Evolutionary conservation across 2,329 filamentous ascomycete species (phyloP).

Genomic region (Xylaria sp.): DNA sequence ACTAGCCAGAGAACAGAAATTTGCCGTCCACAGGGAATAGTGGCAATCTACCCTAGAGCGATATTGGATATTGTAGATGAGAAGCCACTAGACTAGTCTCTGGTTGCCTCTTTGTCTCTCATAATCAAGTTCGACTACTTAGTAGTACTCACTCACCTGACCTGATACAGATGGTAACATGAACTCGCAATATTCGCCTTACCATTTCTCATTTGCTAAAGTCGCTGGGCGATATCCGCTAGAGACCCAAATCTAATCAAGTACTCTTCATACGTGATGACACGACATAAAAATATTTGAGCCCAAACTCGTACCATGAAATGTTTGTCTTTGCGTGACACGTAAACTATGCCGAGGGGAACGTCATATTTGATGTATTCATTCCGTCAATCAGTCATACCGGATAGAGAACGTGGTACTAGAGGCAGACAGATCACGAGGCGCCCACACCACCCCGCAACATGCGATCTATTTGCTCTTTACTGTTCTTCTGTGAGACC

Average conservation of each 20-base stretch:
- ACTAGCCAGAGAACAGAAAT: background rate
- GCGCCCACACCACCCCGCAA: constrained; percentile 62
- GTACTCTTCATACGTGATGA: background rate
- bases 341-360: constrained; percentile 2
- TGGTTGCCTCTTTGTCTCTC: background rate
- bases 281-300: constrained; percentile 8
- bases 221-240: constrained; percentile 1
- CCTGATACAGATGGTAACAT: background rate
- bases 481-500: constrained; percentile 94
- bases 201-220: background rate
- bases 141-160: background rate
- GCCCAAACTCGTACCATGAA: constrained; percentile 6
- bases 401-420: background rate
- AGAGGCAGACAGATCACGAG: constrained; percentile 44
- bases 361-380: background rate
- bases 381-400: background rate
- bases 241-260: background rate
- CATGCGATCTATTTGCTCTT: constrained; percentile 90
- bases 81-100: background rate
- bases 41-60: background rate
- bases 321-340: constrained; percentile 8
- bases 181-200: background rate
- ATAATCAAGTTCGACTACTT: background rate
- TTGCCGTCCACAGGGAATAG: background rate
- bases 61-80: no score